phyloP scores from a whole-genome alignment of 31 red algal genomes.

The Porphyra umbilicalis region DNA sequence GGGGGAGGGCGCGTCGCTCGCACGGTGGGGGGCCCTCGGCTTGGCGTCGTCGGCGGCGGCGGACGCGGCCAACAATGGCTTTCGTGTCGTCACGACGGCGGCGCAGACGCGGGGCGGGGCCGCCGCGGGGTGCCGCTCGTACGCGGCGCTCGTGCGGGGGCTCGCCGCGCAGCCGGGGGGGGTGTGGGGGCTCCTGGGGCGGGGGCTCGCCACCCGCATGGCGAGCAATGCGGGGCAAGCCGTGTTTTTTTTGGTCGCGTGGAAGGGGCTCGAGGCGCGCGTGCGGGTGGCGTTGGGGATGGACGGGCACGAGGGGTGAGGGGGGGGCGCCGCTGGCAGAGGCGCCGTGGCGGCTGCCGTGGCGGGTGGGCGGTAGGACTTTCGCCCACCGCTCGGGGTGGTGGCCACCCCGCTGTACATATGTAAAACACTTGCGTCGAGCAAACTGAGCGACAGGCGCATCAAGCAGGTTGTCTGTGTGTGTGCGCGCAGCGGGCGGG shows the following conservation, averaged over 20 bases:
- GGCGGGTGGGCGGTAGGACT: too few relatives aligned
- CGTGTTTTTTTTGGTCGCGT: not conserved
- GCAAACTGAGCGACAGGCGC: too few relatives aligned
- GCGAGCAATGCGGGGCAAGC: not conserved
- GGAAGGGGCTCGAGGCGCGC: not conserved
- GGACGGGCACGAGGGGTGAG: not conserved
- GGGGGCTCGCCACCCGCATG: not conserved
- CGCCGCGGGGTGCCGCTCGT: not conserved
- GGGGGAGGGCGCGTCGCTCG: not conserved
- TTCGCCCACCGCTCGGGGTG: too few relatives aligned
- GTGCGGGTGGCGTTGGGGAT: not conserved
- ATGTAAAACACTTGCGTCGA: too few relatives aligned
- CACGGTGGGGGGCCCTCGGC: not conserved
- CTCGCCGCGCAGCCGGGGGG: not conserved
- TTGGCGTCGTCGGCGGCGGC: not conserved
- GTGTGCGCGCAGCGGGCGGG: too few relatives aligned
- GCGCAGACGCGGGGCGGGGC: not conserved
- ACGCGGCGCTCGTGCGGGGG: not conserved
- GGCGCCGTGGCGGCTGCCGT: too few relatives aligned
- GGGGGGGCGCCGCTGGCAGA: not conserved
- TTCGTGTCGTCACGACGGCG: not conserved
- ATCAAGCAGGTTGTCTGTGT: too few relatives aligned
- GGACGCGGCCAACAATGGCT: not conserved
- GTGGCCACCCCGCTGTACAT: too few relatives aligned
- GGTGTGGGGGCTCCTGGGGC: not conserved